These are phyloP conservation scores for Heterobasidion irregulare DNA, from an alignment of 1,284 basidiomycete species.

Conservation along the genomic window DNA sequence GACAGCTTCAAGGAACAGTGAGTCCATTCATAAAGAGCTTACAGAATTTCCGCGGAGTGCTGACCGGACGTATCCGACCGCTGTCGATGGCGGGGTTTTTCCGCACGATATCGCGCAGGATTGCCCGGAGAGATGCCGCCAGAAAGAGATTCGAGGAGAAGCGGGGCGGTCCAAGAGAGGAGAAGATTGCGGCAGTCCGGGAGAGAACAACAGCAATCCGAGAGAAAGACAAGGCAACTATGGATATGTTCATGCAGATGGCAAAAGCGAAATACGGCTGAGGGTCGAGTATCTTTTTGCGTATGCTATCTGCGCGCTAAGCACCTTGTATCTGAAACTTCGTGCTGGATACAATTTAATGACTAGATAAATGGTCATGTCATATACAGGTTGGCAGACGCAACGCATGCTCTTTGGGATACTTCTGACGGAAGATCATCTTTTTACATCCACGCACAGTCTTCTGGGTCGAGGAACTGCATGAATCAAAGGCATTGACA, in stretches of 20 bases:
- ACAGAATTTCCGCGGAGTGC: neutral
- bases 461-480: conserved; percentile 20
- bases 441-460: conserved; percentile 19
- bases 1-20: conserved; percentile 68
- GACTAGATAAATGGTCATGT: neutral
- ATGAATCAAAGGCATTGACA: conserved; percentile 6
- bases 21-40: conserved; percentile 17
- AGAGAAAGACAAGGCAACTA: conserved; percentile 72
- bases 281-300: conserved; percentile 2
- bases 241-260: conserved; percentile 79
- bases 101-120: conserved; percentile 28
- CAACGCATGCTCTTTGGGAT: too few relatives aligned
- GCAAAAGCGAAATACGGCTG: conserved; percentile 69
- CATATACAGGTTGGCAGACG: too few relatives aligned
- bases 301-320: neutral
- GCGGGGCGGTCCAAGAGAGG: conserved; percentile 29
- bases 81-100: neutral
- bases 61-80: neutral
- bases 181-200: conserved; percentile 33
- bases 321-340: too few relatives aligned
- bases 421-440: too few relatives aligned
- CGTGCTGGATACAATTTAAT: neutral
- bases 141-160: conserved; percentile 48
- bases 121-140: conserved; percentile 61
- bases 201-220: conserved; percentile 50